Base-by-base conservation (phyloP, 345 rosid species). In the Gossypium rotundifolium region DNA sequence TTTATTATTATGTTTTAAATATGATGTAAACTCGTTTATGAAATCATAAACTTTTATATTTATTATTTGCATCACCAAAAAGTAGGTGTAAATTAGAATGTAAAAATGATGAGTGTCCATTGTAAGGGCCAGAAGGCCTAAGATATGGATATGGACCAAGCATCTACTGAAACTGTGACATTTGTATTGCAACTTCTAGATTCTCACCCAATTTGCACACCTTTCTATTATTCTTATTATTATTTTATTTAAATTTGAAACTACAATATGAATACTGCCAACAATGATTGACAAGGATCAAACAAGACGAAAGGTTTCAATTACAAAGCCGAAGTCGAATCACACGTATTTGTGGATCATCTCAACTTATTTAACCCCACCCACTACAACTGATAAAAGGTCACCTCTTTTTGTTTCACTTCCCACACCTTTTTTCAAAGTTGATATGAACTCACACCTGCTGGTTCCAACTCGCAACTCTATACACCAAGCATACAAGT, bases 351-450 rank as follows among this genome's bases (percentile, higher is more conserved):
- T 70, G 17, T 65, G 77, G 57, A 52, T 52, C 18, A 52, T 52
- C 55, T 52, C 55, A 52, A 16, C 16, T 52, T 1, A 52, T 52
- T n/a, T 52, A 51, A 16, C 13, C 14, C 14, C 13, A 13, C n/a
- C 54, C 16, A 51, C 57, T 2, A 16, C 18, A 17, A 52, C 8
- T 14, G 20, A 52, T 14, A 16, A 52, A 52, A 52, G 57, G 57
- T 52, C 18, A 52, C 55, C 7, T 16, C 55, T 52, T 52, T 52
- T 52, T 52, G 55, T 52, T 52, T 52, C 55, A 17, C 18, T n/a
- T 52, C 18, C 18, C 40, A 38, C 11, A 48, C 20, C 77, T 79
- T 79, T 46, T 79, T 61, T 60, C 64, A 78, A 85, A 83, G 82
- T 72, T 78, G 81, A 78, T 70, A 73, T 53, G 74, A 77, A 71